Evolutionary conservation across 345 rosid species (phyloP).

Genomic region (Zanthoxylum bungeanum): DNA sequence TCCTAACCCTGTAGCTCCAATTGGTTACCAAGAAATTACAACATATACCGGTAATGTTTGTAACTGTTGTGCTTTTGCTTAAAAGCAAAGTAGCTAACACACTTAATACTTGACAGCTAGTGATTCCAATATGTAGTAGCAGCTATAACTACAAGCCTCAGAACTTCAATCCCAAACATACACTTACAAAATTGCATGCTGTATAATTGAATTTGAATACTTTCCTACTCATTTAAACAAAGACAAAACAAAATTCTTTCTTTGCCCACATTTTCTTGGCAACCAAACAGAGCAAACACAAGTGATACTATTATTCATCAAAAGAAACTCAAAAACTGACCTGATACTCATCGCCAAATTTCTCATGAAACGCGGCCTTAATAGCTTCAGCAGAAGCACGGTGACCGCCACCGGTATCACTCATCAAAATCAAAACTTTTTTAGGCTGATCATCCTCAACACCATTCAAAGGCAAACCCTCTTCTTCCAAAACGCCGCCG

Average conservation of each 20-base stretch:
- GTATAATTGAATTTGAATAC: background rate
- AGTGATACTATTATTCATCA: background rate
- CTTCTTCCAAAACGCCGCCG: constrained; percentile 48
- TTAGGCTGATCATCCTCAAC: constrained; percentile 54
- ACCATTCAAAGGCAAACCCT: constrained; percentile 55
- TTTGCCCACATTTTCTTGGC: background rate
- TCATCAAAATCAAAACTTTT: constrained; percentile 94
- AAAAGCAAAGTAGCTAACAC: background rate
- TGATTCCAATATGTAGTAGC: background rate
- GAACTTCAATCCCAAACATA: background rate
- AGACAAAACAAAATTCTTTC: background rate
- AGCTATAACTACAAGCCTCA: background rate
- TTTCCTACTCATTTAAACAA: background rate
- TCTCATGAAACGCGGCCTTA: constrained; percentile 75
- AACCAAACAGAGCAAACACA: constrained; percentile 10
- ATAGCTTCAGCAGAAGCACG: constrained; percentile 99
- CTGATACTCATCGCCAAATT: constrained; percentile 91
- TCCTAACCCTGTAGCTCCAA: background rate
- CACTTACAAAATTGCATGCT: background rate
- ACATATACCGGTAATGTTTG: background rate
- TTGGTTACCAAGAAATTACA: constrained; percentile 3
- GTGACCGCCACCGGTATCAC: constrained; percentile 99
- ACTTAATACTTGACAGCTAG: background rate
- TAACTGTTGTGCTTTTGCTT: background rate
- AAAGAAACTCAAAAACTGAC: constrained; percentile 36